phyloP scores from a whole-genome alignment of 2,329 filamentous ascomycete species.

The Hypoxylon sp. region DNA sequence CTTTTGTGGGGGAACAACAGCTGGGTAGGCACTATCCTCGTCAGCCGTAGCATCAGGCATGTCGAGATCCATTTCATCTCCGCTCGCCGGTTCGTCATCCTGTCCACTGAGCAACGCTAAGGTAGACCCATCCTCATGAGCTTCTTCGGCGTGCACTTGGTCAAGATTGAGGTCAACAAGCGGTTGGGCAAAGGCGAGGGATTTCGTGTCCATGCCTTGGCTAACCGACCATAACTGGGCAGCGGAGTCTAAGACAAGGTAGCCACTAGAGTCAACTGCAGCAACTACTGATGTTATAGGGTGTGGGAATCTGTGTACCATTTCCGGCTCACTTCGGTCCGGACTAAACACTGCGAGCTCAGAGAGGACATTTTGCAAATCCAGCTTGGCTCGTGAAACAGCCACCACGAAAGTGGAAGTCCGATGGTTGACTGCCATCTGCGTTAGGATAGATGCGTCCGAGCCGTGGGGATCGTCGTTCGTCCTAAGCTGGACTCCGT shows the following conservation, averaged over 20 bases:
- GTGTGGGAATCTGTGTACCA: conserved; percentile 69
- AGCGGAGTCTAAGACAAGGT: conserved; percentile 80
- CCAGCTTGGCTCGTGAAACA: conserved; percentile 56
- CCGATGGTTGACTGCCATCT: conserved; percentile 78
- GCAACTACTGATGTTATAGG: conserved; percentile 78
- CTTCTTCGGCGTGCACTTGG: conserved; percentile 51
- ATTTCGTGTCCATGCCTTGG: conserved; percentile 70
- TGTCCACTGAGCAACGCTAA: conserved; percentile 57
- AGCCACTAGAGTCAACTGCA: conserved; percentile 76
- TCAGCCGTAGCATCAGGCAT: conserved; percentile 63
- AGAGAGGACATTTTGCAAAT: conserved; percentile 61
- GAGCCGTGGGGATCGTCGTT: conserved; percentile 56
- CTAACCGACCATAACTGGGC: conserved; percentile 78
- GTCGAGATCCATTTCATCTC: conserved; percentile 63
- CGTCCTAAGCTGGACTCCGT: conserved; percentile 69
- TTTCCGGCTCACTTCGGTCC: conserved; percentile 70
- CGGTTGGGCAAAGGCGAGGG: conserved; percentile 67
- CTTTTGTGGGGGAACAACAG: conserved; percentile 77
- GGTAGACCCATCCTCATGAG: conserved; percentile 50
- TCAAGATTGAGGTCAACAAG: conserved; percentile 69
- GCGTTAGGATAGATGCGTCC: conserved; percentile 64
- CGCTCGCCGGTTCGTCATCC: conserved; percentile 59
- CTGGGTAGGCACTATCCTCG: conserved; percentile 67
- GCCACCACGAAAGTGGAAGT: conserved; percentile 77
- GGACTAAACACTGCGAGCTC: conserved; percentile 78